Conservation (phyloP, 2,329 filamentous ascomycete genomes). For the Lachnellula arida region DNA sequence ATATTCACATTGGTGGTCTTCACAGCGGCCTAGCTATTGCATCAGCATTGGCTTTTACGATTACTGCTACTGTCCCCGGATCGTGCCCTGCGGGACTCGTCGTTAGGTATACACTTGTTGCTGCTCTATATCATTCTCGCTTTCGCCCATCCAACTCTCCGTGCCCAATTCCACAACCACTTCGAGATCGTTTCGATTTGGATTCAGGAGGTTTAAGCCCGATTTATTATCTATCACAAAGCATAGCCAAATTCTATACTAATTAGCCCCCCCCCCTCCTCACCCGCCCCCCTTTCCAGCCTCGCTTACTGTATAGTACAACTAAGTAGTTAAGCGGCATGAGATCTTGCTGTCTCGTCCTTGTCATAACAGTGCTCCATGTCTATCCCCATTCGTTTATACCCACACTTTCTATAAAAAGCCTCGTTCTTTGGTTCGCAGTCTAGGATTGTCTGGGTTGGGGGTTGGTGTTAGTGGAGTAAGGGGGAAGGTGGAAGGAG, state of each 20-base stretch:
- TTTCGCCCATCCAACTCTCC: constrained; percentile 47
- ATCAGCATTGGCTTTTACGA: constrained; percentile 36
- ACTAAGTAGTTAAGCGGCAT: constrained; percentile 8
- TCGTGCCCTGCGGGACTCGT: constrained; percentile 34
- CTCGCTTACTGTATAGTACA: neutral
- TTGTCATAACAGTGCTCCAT: constrained; percentile 98
- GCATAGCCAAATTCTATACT: too few relatives aligned
- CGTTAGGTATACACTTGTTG: constrained; percentile 32
- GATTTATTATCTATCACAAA: too few relatives aligned
- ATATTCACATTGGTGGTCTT: constrained; percentile 49
- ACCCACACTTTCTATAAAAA: constrained; percentile 78
- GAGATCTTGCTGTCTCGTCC: constrained; percentile 15
- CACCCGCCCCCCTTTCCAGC: too few relatives aligned
- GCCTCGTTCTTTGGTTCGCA: constrained; percentile 93
- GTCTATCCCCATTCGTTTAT: constrained; percentile 82
- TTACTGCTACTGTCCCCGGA: constrained; percentile 60
- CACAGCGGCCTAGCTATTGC: constrained; percentile 47
- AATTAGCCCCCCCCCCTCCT: too few relatives aligned
- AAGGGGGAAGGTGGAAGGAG: too few relatives aligned
- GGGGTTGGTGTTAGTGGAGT: neutral
- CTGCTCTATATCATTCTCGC: constrained; percentile 43
- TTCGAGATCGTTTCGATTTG: constrained; percentile 43
- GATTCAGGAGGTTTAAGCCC: too few relatives aligned
- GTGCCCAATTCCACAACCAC: constrained; percentile 45
- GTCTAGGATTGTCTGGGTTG: constrained; percentile 74